Base-by-base conservation (phyloP, 805 yeast genomes). In the Candida arabinofermentans region DNA sequence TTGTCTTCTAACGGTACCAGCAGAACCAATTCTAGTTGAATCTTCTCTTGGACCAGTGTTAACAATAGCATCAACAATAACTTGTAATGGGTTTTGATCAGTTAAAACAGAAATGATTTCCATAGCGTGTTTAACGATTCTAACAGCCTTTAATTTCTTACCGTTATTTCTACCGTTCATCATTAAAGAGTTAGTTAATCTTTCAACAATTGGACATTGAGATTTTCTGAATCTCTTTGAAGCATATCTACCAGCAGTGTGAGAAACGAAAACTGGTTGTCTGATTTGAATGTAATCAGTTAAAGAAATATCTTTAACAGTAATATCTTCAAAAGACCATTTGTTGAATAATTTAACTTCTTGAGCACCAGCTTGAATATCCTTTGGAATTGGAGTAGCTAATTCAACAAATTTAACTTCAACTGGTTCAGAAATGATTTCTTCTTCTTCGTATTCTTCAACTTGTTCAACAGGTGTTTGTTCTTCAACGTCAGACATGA, bases 121-220 rank as follows among this genome's bases (percentile, higher is more conserved):
- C 70, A 93, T 79, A 64, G 99, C 91, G 83, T 93, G 99, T 83
- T 95, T 87, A 74, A 93, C 89, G 72, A 93, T 93, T 86, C 98
- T 90, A 64, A 93, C 98, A 65, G 99, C 99, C 86, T 91, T 90
- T 75, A 95, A 87, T 81, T 93, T 93, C 85, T 93, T 93, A 84
- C 99, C 99, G 86, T 95, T 93, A 95, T 93, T 93, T 83, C 98
- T 91, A 81, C 99, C 99, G 86, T 93, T 90, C 99, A 93, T 93
- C 99, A 93, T 93, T 71, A 93, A 81, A 56, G 99, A 86, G 91
- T 93, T 91, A 77, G 98, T 91, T 74, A 93, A 82, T 83, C 99
- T 91, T 85, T 93, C 99, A 63, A 93, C 74, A 73, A 93, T 84
- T 69, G 98, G 98, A 80, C 97, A 90, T 82, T 93, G 99, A 61